Percentiles rank a stretch among this genome's conserved stretches.
These are phyloP conservation scores for Xylaria castorea DNA, from an alignment of 495 filamentous ascomycete genomes.

Conservation along the genomic window DNA sequence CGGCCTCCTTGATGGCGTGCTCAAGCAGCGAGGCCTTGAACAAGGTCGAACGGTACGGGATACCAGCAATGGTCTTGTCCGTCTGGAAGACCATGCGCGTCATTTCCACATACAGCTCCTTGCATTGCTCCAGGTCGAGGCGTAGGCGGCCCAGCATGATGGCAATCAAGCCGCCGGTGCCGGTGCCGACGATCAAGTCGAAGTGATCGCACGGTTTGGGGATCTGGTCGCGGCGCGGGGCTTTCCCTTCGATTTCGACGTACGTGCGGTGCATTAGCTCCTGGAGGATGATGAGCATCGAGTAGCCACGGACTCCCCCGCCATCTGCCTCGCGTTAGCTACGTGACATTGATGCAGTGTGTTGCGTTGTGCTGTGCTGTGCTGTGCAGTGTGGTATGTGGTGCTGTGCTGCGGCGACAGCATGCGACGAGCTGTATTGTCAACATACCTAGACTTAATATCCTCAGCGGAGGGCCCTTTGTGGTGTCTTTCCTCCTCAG, in stretches of 20 bases:
- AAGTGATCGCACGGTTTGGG: constrained; percentile 99
- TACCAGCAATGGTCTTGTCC: constrained; percentile 94
- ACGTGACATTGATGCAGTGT: not conserved
- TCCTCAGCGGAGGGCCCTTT: constrained; percentile 88
- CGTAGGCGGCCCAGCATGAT: constrained; percentile 94
- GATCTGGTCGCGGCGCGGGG: constrained; percentile 83
- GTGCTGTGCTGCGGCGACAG: not conserved
- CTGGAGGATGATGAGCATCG: constrained; percentile 92
- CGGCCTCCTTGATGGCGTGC: constrained; percentile 89
- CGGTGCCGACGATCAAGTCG: constrained; percentile 93
- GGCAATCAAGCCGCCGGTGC: constrained; percentile 93
- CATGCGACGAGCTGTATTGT: constrained; percentile 14
- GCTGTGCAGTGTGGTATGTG: not conserved
- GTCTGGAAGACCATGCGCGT: constrained; percentile 95
- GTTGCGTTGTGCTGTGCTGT: not conserved
- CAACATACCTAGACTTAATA: constrained; percentile 84
- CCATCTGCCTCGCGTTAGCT: constrained; percentile 68
- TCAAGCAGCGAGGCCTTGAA: constrained; percentile 97
- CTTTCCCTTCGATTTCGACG: constrained; percentile 82
- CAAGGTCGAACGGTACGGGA: constrained; percentile 89
- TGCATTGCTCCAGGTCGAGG: constrained; percentile 93
- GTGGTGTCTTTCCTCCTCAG: constrained; percentile 84
- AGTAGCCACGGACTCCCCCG: constrained; percentile 95
- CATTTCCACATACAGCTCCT: constrained; percentile 92
- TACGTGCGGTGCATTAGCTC: constrained; percentile 95